phyloP scores from a whole-genome alignment of 225 moss, liverwort and hornwort species.

The Physcomitrellopsis africana region DNA sequence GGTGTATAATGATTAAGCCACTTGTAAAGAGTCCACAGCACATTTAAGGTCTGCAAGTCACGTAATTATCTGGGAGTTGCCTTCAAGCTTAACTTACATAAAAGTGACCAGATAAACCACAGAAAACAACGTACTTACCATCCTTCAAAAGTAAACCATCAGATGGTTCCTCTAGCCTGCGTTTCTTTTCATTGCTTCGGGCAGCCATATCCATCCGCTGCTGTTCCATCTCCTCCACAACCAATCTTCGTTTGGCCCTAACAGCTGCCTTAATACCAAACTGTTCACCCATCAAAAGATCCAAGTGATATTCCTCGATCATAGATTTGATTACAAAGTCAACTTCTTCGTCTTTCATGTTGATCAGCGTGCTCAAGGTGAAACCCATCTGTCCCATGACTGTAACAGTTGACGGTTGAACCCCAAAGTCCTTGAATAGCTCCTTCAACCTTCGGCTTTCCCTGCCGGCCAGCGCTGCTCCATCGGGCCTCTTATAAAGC shows the following conservation, averaged over 20 bases:
- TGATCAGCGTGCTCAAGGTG: conserved; percentile 66
- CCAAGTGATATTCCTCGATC: conserved; percentile 76
- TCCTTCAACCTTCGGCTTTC: conserved; percentile 65
- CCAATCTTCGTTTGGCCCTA: conserved; percentile 77
- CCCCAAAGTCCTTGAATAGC: conserved; percentile 70
- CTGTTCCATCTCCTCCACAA: conserved; percentile 91
- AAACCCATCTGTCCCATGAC: conserved; percentile 77
- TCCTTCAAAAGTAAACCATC: conserved; percentile 68
- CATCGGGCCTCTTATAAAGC: conserved; percentile 64
- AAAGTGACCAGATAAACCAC: conserved; percentile 1
- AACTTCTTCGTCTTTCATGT: conserved; percentile 72
- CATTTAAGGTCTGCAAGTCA: not conserved
- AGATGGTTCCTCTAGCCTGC: conserved; percentile 76
- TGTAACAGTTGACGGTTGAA: conserved; percentile 60
- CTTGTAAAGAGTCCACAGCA: not conserved
- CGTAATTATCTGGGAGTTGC: not conserved
- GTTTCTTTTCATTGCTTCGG: conserved; percentile 75
- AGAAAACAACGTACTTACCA: conserved; percentile 47
- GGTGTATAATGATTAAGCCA: conserved; percentile 27
- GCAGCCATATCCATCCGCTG: conserved; percentile 80
- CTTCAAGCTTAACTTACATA: not conserved
- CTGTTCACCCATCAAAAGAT: conserved; percentile 95
- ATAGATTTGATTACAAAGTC: conserved; percentile 69
- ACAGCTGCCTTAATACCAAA: conserved; percentile 97
- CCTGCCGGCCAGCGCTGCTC: conserved; percentile 52